Base-by-base conservation (phyloP, 805 yeast genomes). In the Deakozyma indianensis region DNA sequence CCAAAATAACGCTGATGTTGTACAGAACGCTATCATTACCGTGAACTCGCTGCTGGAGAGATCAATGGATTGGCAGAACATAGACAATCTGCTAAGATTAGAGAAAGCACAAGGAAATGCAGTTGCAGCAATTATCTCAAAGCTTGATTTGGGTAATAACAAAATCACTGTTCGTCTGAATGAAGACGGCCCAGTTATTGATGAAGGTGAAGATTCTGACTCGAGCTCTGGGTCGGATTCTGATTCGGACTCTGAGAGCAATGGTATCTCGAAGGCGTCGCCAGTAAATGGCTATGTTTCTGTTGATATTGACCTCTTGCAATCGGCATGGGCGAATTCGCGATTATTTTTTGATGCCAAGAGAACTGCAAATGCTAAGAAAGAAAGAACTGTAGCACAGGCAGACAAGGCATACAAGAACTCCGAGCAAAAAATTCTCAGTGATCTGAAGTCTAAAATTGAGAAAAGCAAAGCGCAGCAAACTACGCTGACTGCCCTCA, bases 51-150 rank as follows among this genome's bases (percentile, higher is more conserved):
- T 86, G 45, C 50, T 87, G 3, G 78, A 80, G 46, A 92, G 84
- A 56, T 88, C 84, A 51, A 84, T 86, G 85, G 96, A 90, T 59
- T 90, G 98, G 98, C 74, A 75, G 40, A 81, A 85, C 49, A 88
- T 88, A 50, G 95, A 83, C 57, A 77, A 78, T 50, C 63, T 82
- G 47, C 78, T 90, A 44, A 65, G 71, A 42, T 69, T 77, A 43
- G 95, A 90, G 56, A 79, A 84, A 53, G 61, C 66, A 1, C 73
- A 79, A 53, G 79, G 80, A 1, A 83, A 80, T 53, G 61, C 65
- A 3, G 66, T 78, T 46, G 95, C 96, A 0, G 63, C 66, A 29
- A 54, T 68, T 47, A 81, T 88, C 45, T 67, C 70, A 42, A 56
- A 77, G 28, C 92, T 90, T 58, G 77, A 84, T 47, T 67, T 90